Conservation (phyloP, 2,329 filamentous ascomycete genomes). For the Daldinia sp. region DNA sequence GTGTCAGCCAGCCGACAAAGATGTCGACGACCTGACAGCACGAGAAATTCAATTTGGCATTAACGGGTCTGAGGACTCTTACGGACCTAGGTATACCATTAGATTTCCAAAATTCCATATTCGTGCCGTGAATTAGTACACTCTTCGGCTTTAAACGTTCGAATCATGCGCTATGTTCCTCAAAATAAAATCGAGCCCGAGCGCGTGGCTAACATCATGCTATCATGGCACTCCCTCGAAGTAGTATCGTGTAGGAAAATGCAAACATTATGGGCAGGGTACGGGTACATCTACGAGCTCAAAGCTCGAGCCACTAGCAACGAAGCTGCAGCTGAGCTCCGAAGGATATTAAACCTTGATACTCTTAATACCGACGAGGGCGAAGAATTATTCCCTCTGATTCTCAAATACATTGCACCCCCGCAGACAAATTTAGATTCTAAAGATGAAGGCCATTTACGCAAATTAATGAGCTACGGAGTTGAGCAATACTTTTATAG, state of each 20-base stretch:
- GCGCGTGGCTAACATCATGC: constrained; percentile 51
- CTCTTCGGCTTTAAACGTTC: background rate
- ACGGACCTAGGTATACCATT: no score
- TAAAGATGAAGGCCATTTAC: constrained; percentile 67
- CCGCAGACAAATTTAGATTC: constrained; percentile 16
- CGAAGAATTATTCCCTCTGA: background rate
- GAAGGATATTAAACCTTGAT: background rate
- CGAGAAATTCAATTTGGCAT: no score
- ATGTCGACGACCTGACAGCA: no score
- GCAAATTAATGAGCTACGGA: constrained; percentile 73
- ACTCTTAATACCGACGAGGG: background rate
- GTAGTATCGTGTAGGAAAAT: constrained; percentile 51
- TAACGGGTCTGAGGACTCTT: no score
- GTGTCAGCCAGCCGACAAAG: no score
- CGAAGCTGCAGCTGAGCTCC: constrained; percentile 24
- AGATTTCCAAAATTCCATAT: background rate
- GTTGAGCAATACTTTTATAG: constrained; percentile 73
- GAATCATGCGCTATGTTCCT: constrained; percentile 10
- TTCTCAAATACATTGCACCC: background rate
- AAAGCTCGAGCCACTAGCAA: constrained; percentile 50
- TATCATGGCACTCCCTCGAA: constrained; percentile 52
- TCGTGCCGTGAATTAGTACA: background rate
- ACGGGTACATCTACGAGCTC: constrained; percentile 65
- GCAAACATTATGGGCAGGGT: constrained; percentile 61
- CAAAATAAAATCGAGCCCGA: constrained; percentile 36